These are phyloP conservation scores for Entamoeba dispar DNA, from an alignment of 208 protist genomes.

Conservation along the genomic window DNA sequence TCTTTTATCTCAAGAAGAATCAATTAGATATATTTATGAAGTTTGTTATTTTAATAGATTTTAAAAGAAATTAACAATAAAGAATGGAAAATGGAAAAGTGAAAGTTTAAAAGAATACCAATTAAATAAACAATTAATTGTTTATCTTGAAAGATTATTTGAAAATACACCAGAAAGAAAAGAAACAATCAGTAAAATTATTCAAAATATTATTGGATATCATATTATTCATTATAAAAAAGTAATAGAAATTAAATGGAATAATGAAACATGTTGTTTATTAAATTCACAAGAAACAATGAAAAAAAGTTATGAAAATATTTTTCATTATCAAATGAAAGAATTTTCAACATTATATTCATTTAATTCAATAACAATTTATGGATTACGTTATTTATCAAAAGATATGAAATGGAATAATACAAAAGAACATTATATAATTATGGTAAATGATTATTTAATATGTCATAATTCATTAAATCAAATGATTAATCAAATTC, in stretches of 20 bases:
- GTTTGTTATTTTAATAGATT: background rate
- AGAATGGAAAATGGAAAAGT: background rate
- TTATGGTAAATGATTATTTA: background rate
- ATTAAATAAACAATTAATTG: background rate
- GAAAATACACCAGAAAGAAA: background rate
- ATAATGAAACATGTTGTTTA: background rate
- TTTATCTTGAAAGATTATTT: background rate
- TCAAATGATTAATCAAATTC: background rate
- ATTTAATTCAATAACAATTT: background rate
- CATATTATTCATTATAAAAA: background rate
- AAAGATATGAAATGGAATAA: background rate
- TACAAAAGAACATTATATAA: background rate
- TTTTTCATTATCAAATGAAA: background rate
- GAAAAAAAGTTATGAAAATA: background rate
- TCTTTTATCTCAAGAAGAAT: background rate
- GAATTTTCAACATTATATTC: background rate
- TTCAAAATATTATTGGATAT: background rate
- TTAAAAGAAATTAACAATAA: background rate
- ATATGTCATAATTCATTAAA: background rate
- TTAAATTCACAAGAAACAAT: background rate
- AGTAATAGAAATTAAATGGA: background rate
- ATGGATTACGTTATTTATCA: background rate
- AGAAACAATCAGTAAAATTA: background rate
- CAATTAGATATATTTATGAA: background rate
- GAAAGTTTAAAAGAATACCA: background rate